Percentiles rank a stretch among this genome's conserved stretches.
These are phyloP conservation scores for Leccinum rimulosum DNA, from an alignment of 768 basidiomycete genomes.

Conservation along the genomic window DNA sequence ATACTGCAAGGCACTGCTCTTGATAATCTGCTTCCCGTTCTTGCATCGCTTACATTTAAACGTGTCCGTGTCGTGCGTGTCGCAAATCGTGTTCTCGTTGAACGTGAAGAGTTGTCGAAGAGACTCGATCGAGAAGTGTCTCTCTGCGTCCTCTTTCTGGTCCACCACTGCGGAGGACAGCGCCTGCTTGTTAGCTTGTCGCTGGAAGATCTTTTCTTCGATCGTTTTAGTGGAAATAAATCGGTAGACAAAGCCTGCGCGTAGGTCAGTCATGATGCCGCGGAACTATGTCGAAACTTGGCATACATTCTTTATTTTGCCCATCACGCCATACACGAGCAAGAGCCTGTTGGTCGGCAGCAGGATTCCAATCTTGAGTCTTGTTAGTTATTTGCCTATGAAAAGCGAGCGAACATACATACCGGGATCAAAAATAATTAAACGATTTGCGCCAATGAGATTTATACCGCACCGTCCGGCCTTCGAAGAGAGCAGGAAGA, in stretches of 20 bases:
- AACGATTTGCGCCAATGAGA: constrained; percentile 90
- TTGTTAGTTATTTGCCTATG: background rate
- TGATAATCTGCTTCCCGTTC: constrained; percentile 79
- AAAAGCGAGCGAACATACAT: constrained; percentile 12
- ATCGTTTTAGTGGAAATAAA: constrained; percentile 98
- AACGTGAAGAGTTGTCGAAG: constrained; percentile 90
- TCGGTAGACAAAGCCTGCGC: constrained; percentile 90
- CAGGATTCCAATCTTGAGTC: constrained; percentile 92
- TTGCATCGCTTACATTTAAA: constrained; percentile 95
- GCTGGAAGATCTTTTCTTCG: constrained; percentile 98
- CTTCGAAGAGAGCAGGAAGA: constrained; percentile 92
- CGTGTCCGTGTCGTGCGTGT: constrained; percentile 83
- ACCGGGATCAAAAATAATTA: constrained; percentile 97
- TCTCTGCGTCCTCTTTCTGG: constrained; percentile 91
- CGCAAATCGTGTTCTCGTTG: constrained; percentile 81
- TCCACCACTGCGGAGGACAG: constrained; percentile 98
- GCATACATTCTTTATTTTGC: constrained; percentile 97
- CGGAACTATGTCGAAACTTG: background rate
- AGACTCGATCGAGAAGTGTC: constrained; percentile 89
- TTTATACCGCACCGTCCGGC: constrained; percentile 98
- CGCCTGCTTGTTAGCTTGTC: constrained; percentile 94
- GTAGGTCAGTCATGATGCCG: background rate
- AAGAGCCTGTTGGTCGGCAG: constrained; percentile 96
- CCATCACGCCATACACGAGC: constrained; percentile 99
- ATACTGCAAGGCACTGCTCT: constrained; percentile 84